These are phyloP conservation scores for Salinomyces thailandicus DNA, from an alignment of 2,329 filamentous ascomycete species.

Conservation along the genomic window DNA sequence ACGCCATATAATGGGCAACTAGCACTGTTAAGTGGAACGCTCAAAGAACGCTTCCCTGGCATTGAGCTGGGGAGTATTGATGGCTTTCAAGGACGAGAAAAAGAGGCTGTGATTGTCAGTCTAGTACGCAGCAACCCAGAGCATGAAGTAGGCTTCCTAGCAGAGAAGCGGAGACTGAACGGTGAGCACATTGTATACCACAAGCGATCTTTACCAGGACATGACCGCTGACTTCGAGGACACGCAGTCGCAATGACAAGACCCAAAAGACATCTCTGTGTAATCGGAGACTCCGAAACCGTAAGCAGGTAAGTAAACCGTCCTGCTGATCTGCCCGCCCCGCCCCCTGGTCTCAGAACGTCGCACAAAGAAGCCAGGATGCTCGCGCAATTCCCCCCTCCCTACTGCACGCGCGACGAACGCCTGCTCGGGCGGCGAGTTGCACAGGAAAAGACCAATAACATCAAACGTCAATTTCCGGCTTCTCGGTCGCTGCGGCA, in stretches of 20 bases:
- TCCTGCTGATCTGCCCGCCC: too few species aligned
- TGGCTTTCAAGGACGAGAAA: slow-evolving; percentile 93
- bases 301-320: slow-evolving; percentile 61
- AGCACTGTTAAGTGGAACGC: slow-evolving; percentile 59
- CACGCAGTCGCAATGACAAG: slow-evolving; percentile 88
- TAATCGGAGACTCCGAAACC: slow-evolving; percentile 91
- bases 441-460: too few species aligned
- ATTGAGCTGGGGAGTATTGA: slow-evolving; percentile 95
- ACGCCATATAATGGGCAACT: slow-evolving; percentile 96
- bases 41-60: slow-evolving; percentile 72
- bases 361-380: neutral
- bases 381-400: slow-evolving; percentile 2
- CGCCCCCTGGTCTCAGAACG: neutral
- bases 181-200: slow-evolving; percentile 54
- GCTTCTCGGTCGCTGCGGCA: too few species aligned
- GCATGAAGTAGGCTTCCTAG: slow-evolving; percentile 84
- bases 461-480: too few species aligned
- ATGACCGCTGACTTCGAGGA: neutral
- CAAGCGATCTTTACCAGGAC: neutral
- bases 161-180: slow-evolving; percentile 83
- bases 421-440: too few species aligned
- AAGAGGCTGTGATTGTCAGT: slow-evolving; percentile 87
- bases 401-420: too few species aligned
- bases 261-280: slow-evolving; percentile 76
- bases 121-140: slow-evolving; percentile 85